Percentiles rank a stretch among this genome's conserved stretches.
Conservation (phyloP, 2,329 filamentous ascomycete species). For the Incumbomyces lentus region DNA sequence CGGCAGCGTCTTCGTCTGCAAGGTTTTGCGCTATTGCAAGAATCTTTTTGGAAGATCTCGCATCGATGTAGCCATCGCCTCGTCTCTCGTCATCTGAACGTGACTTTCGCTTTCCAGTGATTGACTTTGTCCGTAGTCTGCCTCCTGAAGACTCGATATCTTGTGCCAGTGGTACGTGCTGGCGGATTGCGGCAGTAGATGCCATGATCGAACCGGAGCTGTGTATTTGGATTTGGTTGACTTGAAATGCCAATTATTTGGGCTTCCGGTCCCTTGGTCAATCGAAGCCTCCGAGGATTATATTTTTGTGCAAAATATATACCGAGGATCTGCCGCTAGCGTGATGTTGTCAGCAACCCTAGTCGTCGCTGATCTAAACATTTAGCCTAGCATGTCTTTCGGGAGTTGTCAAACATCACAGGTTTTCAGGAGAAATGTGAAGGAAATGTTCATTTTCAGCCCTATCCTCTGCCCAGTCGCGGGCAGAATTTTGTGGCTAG, state of each 20-base stretch:
- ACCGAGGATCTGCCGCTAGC: background rate
- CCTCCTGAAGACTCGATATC: conserved; percentile 64
- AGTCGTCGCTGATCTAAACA: too few relatives aligned
- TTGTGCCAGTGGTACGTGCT: conserved; percentile 85
- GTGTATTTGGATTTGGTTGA: too few relatives aligned
- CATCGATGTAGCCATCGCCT: conserved; percentile 67
- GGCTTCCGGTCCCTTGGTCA: too few relatives aligned
- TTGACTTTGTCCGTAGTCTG: conserved; percentile 58
- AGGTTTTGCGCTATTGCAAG: conserved; percentile 81
- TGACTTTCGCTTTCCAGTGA: conserved; percentile 58
- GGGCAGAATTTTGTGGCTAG: too few relatives aligned
- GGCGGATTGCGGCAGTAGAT: conserved; percentile 33
- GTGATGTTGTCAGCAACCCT: background rate
- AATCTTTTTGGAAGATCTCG: conserved; percentile 80
- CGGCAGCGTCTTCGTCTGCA: conserved; percentile 64
- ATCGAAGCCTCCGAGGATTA: too few relatives aligned
- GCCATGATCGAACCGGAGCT: conserved; percentile 11
- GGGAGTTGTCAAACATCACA: too few relatives aligned
- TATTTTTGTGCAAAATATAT: background rate
- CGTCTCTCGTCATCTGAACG: conserved; percentile 45
- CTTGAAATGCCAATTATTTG: too few relatives aligned
- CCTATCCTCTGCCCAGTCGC: too few relatives aligned
- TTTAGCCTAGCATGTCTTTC: too few relatives aligned
- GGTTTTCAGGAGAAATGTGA: too few relatives aligned
- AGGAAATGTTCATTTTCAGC: too few relatives aligned